Percentiles rank a stretch among this genome's conserved stretches.
phyloP scores from a whole-genome alignment of 805 yeast genomes.

The Schwanniomyces pseudopolymorphus region DNA sequence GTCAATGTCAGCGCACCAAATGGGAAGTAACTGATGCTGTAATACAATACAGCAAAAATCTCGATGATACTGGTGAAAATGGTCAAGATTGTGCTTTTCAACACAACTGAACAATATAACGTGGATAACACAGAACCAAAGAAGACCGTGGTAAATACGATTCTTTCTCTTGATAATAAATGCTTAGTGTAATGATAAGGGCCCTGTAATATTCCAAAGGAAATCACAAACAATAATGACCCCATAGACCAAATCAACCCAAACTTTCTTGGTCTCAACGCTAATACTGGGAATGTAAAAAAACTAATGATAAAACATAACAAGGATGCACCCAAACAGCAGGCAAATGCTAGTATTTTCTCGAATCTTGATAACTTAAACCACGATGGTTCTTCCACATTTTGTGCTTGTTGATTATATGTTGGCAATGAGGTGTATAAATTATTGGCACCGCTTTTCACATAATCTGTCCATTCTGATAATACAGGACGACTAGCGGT shows the following conservation, averaged over 20 bases:
- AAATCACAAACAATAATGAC: conserved; percentile 76
- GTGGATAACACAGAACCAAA: conserved; percentile 80
- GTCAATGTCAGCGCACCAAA: conserved; percentile 81
- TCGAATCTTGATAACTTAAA: conserved; percentile 76
- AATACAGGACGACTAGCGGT: conserved; percentile 23
- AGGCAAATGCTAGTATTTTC: conserved; percentile 70
- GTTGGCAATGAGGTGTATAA: conserved; percentile 68
- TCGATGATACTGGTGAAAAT: conserved; percentile 74
- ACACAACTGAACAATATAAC: conserved; percentile 65
- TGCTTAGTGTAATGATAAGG: conserved; percentile 79
- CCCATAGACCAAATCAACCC: conserved; percentile 92
- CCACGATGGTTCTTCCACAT: conserved; percentile 69
- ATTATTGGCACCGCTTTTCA: conserved; percentile 47
- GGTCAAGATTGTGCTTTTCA: conserved; percentile 74
- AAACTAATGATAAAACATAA: conserved; percentile 82
- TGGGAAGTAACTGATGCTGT: conserved; percentile 91
- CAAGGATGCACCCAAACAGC: conserved; percentile 73
- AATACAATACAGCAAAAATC: conserved; percentile 83
- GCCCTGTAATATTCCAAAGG: conserved; percentile 92
- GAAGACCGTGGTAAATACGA: conserved; percentile 78
- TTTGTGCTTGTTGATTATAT: conserved; percentile 39
- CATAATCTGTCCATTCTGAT: conserved; percentile 45
- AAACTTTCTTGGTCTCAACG: conserved; percentile 87
- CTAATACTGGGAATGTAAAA: conserved; percentile 83
- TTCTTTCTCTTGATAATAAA: conserved; percentile 68